A percentile compares a stretch with the other conserved stretches of the same genome.
phyloP scores from a whole-genome alignment of 2,329 filamentous ascomycete species.

The Aspergillus pseudotamarii region DNA sequence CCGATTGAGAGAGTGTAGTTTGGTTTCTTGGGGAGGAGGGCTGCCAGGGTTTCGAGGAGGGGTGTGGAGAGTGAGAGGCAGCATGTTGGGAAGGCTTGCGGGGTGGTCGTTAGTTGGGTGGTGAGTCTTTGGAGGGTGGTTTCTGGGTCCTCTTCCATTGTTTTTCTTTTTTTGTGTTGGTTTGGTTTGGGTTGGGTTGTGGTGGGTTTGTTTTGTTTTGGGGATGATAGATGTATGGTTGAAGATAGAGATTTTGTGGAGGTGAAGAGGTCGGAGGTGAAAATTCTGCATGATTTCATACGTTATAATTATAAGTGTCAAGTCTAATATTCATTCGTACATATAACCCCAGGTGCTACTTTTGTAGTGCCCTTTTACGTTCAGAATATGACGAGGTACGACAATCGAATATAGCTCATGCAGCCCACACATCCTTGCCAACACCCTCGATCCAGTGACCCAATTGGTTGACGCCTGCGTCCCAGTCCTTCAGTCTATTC shows the following conservation, averaged over 20 bases:
- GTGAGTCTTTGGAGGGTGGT: background rate
- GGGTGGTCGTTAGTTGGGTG: conserved; percentile 18
- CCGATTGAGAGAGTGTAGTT: conserved; percentile 50
- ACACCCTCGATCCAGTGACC: conserved; percentile 96
- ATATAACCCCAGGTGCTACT: conserved; percentile 10
- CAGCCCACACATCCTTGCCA: conserved; percentile 94
- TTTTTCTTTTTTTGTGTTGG: background rate
- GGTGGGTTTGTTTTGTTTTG: background rate
- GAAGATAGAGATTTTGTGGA: background rate
- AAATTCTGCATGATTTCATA: background rate
- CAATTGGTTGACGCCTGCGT: conserved; percentile 90
- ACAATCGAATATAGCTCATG: conserved; percentile 46
- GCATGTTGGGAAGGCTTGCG: conserved; percentile 30
- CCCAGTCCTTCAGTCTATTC: conserved; percentile 86
- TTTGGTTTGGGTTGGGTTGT: background rate
- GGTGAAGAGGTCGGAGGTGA: background rate
- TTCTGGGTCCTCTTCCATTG: background rate
- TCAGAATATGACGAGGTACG: conserved; percentile 6
- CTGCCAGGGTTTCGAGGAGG: conserved; percentile 21
- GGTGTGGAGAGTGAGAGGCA: conserved; percentile 32
- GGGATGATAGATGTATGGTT: background rate
- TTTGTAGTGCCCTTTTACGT: background rate
- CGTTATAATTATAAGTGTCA: conserved; percentile 2
- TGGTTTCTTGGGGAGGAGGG: conserved; percentile 28
- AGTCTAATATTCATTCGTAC: conserved; percentile 1